These are phyloP conservation scores for Sphaerosporella brunnea DNA, from an alignment of 495 filamentous ascomycete species.

Conservation along the genomic window DNA sequence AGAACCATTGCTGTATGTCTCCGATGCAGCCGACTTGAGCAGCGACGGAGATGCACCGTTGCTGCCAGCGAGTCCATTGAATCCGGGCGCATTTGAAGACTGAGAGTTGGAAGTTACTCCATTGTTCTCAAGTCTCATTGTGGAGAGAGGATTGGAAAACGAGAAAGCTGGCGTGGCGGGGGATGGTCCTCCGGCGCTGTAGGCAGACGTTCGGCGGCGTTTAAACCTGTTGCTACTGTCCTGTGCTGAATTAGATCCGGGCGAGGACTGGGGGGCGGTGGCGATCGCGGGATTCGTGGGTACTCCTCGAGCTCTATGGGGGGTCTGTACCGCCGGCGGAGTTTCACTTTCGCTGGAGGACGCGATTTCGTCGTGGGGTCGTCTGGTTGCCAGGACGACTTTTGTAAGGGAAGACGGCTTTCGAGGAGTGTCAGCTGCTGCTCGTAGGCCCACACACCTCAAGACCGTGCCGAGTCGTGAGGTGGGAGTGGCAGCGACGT, in stretches of 20 bases:
- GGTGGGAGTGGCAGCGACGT: too few species aligned
- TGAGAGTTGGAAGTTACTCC: slow-evolving; percentile 16
- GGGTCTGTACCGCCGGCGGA: not conserved
- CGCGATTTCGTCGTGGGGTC: slow-evolving; percentile 24
- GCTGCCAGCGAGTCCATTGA: slow-evolving; percentile 3
- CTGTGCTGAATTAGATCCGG: not conserved
- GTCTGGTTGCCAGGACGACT: slow-evolving; percentile 29
- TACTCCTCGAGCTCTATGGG: not conserved
- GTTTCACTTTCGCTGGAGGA: slow-evolving; percentile 26
- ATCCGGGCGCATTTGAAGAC: slow-evolving; percentile 10
- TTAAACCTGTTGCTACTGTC: slow-evolving; percentile 1
- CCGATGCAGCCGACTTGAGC: slow-evolving; percentile 14
- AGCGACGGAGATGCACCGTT: slow-evolving; percentile 13
- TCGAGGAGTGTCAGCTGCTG: slow-evolving; percentile 25
- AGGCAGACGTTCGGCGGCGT: slow-evolving; percentile 5
- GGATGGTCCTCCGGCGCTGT: slow-evolving; percentile 5
- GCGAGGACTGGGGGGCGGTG: slow-evolving; percentile 10
- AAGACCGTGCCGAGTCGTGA: slow-evolving; percentile 23
- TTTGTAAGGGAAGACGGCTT: slow-evolving; percentile 16
- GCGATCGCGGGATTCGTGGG: not conserved
- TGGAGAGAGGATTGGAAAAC: slow-evolving; percentile 2
- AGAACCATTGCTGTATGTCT: slow-evolving; percentile 22
- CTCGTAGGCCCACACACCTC: slow-evolving; percentile 24
- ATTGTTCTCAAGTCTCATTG: slow-evolving; percentile 24
- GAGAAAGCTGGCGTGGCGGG: slow-evolving; percentile 7